phyloP scores from a whole-genome alignment of 2,329 filamentous ascomycete genomes.

The Myriosclerotinia duriaeana region DNA sequence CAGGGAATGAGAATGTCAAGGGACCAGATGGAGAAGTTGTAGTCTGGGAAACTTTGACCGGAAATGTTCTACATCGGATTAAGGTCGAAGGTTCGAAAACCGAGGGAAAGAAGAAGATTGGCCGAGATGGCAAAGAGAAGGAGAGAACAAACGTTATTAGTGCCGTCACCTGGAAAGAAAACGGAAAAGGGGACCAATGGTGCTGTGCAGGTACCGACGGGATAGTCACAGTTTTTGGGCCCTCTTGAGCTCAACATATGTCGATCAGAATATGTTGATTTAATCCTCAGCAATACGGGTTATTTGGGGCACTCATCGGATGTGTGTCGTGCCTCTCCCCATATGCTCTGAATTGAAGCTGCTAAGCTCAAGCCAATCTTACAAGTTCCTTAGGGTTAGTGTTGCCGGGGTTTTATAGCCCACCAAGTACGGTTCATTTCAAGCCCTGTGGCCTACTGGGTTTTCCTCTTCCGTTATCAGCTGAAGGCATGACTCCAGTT shows the following conservation, averaged over 20 bases:
- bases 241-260: neutral
- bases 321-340: neutral
- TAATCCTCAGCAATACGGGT: neutral
- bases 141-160: slow-evolving; percentile 59
- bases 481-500: slow-evolving; percentile 1
- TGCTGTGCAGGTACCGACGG: slow-evolving; percentile 65
- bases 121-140: slow-evolving; percentile 61
- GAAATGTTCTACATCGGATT: slow-evolving; percentile 64
- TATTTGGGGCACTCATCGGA: neutral
- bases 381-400: neutral
- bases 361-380: neutral
- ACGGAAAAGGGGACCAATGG: slow-evolving; percentile 63
- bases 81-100: slow-evolving; percentile 43
- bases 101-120: slow-evolving; percentile 51
- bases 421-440: neutral
- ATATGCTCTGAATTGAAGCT: neutral
- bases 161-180: slow-evolving; percentile 62
- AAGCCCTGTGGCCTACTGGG: neutral
- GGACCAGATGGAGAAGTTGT: slow-evolving; percentile 46
- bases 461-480: neutral
- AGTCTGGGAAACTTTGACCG: slow-evolving; percentile 83
- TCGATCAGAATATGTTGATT: neutral
- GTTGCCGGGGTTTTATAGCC: neutral
- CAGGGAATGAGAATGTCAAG: slow-evolving; percentile 65
- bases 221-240: slow-evolving; percentile 62